phyloP scores from a whole-genome alignment of 208 protist genomes.

The Trichomonas tenax region DNA sequence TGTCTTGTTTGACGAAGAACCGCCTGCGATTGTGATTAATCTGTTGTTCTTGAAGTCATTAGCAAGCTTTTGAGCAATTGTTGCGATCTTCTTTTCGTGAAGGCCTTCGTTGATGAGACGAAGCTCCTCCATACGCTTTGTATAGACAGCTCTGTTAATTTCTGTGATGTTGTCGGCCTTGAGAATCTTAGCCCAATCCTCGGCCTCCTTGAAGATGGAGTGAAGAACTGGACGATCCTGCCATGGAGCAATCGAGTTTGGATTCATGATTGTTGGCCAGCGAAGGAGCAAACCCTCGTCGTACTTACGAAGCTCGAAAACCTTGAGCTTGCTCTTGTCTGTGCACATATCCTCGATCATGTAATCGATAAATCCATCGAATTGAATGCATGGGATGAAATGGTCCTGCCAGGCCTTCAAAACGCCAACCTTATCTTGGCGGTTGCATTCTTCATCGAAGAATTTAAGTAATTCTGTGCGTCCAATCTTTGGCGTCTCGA shows the following conservation, averaged over 20 bases:
- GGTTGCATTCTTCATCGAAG: neutral
- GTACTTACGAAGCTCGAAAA: neutral
- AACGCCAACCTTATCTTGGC: neutral
- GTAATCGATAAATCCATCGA: neutral
- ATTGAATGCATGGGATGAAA: neutral
- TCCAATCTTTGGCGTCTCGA: neutral
- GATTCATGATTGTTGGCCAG: neutral
- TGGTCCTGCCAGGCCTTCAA: neutral
- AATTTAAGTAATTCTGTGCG: neutral
- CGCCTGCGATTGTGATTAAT: conserved; percentile 2
- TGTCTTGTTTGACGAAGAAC: neutral
- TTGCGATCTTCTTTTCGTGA: neutral
- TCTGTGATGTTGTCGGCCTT: neutral
- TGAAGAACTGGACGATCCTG: neutral
- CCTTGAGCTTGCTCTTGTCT: neutral
- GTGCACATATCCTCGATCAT: neutral
- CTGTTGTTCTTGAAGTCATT: neutral
- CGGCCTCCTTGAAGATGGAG: neutral
- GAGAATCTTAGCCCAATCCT: neutral
- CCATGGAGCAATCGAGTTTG: neutral
- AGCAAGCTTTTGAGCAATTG: neutral
- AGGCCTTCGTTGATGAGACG: neutral
- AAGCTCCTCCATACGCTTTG: neutral
- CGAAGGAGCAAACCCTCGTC: neutral
- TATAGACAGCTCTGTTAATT: neutral